Percentiles rank a stretch among this genome's conserved stretches.
Conservation (phyloP, 345 rosid genomes). For the Garcia nutans region DNA sequence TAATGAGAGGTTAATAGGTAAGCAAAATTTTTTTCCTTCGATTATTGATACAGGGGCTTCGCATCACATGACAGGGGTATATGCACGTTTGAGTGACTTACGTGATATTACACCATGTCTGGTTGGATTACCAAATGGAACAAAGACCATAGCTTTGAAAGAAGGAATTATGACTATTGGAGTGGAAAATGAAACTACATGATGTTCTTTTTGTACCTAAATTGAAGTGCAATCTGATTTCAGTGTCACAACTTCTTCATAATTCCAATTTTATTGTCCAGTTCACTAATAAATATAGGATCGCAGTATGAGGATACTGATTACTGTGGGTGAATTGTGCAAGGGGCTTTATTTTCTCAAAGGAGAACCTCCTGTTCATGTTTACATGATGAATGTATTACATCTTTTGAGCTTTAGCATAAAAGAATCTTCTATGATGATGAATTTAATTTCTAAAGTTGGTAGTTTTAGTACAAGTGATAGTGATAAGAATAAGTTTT, state of each 20-base stretch:
- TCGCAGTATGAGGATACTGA: constrained; percentile 18
- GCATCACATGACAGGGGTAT: neutral
- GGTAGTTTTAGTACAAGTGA: neutral
- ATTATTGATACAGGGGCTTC: constrained; percentile 4
- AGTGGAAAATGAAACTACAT: neutral
- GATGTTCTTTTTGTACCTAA: constrained; percentile 9
- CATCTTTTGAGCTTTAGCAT: constrained; percentile 11
- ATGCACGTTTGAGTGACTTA: neutral
- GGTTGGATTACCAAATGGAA: neutral
- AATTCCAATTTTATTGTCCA: neutral
- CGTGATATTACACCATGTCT: neutral
- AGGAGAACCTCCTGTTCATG: neutral
- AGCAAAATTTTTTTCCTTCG: neutral
- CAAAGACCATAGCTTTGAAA: neutral
- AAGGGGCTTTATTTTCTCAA: constrained; percentile 4
- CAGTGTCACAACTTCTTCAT: constrained; percentile 10
- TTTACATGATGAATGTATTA: neutral
- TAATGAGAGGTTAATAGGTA: neutral
- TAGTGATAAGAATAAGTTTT: neutral
- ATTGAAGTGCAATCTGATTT: constrained; percentile 3
- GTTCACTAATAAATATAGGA: constrained; percentile 14
- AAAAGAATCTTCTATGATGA: neutral
- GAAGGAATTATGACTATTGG: neutral
- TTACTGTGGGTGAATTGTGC: constrained; percentile 1
- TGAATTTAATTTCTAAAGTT: neutral